Evolutionary conservation across 148 eudicot species (phyloP).

Genomic region (Chenopodium album): DNA sequence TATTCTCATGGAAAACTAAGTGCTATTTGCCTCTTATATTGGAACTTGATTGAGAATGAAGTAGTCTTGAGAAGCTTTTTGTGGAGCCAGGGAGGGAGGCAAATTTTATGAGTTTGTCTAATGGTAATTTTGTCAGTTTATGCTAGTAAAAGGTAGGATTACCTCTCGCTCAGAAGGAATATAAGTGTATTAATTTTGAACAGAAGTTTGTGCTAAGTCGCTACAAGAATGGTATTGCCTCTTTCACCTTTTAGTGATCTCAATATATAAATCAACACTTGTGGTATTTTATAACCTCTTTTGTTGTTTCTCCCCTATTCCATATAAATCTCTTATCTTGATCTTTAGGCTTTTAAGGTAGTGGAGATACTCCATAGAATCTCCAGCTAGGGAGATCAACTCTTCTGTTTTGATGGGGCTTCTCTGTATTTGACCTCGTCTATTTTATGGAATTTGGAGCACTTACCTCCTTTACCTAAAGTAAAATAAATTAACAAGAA

Average conservation of each 20-base stretch:
- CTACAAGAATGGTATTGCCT: neutral
- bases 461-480: neutral
- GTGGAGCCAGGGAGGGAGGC: neutral
- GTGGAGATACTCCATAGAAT: neutral
- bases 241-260: neutral
- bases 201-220: neutral
- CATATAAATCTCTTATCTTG: neutral
- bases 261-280: neutral
- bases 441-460: neutral
- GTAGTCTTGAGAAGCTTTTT: neutral
- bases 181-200: neutral
- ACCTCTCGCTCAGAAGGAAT: neutral
- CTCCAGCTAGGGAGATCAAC: neutral
- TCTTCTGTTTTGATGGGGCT: neutral
- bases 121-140: neutral
- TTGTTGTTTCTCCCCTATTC: neutral
- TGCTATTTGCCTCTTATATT: neutral
- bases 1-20: neutral
- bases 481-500: neutral
- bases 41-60: neutral
- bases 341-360: neutral
- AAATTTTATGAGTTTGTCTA: neutral
- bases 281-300: neutral
- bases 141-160: neutral
- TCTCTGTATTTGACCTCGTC: neutral